These are phyloP conservation scores for Kwoniella sp. DNA, from an alignment of 768 basidiomycete species.

Conservation along the genomic window DNA sequence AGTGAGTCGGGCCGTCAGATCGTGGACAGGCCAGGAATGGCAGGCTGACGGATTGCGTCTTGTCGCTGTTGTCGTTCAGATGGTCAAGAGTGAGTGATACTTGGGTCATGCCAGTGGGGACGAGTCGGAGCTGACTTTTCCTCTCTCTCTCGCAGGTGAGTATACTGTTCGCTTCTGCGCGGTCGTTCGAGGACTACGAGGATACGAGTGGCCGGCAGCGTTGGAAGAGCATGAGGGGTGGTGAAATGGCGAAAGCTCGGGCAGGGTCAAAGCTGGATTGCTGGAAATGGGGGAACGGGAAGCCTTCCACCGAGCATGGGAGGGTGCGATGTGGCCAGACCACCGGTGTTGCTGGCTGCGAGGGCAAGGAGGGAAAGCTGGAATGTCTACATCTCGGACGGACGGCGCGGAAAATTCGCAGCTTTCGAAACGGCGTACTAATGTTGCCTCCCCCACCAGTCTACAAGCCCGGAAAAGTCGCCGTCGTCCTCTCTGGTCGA, in stretches of 20 bases:
- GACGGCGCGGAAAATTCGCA: no score
- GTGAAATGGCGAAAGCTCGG: no score
- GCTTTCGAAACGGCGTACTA: no score
- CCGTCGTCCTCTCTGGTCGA: conserved; percentile 94
- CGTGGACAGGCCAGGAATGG: not conserved
- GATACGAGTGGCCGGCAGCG: not conserved
- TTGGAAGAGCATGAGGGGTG: no score
- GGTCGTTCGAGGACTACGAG: not conserved
- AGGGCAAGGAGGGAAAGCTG: no score
- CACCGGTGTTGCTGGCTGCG: no score
- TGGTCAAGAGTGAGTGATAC: conserved; percentile 44
- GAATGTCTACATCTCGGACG: no score
- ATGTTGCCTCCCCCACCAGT: conserved; percentile 36
- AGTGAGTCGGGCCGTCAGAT: conserved; percentile 7
- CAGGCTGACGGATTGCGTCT: not conserved
- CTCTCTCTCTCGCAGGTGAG: conserved; percentile 19
- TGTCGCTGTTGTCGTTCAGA: conserved; percentile 14
- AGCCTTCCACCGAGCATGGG: no score
- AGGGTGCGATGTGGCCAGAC: no score
- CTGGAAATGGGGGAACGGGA: no score
- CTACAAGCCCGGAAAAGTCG: conserved; percentile 55
- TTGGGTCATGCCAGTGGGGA: not conserved
- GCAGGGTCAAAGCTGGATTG: no score
- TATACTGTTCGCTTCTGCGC: not conserved
- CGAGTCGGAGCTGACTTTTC: conserved; percentile 13